Evolutionary conservation across 306 rosid species (phyloP), one percentile per base, ranked within the genome.

Genomic region (Quercus wislizeni): DNA sequence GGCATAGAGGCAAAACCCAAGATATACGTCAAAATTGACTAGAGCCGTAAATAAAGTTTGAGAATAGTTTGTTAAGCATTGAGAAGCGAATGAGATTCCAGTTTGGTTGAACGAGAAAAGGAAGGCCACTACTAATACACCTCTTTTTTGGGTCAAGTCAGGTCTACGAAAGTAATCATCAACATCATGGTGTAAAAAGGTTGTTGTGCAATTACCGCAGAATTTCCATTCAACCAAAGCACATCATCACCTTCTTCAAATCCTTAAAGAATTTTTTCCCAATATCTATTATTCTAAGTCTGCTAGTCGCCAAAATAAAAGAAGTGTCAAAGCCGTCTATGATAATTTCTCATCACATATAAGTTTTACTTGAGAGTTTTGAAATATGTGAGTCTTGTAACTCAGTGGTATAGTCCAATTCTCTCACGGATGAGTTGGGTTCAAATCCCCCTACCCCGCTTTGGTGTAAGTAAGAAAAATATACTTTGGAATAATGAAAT

Each of bases 261-360:
- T 15, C 80, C 51, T 72, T 11, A 12, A 43, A 59, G 21, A 41
- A 41, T 43, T 64, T 78, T 79, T 81, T 49, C 68, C 61, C 21
- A 57, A n/a, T 21, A n/a, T 2, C 63, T 18, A 21, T 8, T n/a
- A 20, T 80, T 67, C 65, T 81, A 55, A 56, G 33, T 73, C 38
- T 57, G 56, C 5, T 28, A 46, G 38, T 51, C 43, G 21, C 20
- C 67, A 54, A 64, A 52, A 71, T 69, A 56, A 65, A 59, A 21
- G 7, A 77, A 28, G 57, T 74, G 83, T 87, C 88, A 84, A 80
- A 82, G 79, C 84, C 78, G 85, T 75, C 86, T 76, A 58, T 69
- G 69, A 55, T 49, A 38, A 52, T 73, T 55, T 78, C 81, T 83
- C 76, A 46, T 31, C 62, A 43, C 4, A 30, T 27, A 56, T 17